Evolutionary conservation across 2,329 filamentous ascomycete species (phyloP).

Genomic region (Parastagonospora nodorum): DNA sequence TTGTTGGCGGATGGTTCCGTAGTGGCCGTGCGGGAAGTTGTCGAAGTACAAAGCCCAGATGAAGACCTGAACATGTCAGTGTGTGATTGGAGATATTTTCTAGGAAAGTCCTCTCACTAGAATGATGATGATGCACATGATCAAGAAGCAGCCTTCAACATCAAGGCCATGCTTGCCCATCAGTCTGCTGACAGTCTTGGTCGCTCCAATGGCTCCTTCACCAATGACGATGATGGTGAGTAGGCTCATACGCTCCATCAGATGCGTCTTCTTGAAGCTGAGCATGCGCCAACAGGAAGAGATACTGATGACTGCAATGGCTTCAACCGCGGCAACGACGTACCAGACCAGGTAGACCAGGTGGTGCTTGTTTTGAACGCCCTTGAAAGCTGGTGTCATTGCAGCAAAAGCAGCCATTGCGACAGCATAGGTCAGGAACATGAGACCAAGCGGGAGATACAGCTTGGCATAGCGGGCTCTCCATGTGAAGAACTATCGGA

Average conservation of each 20-base stretch:
- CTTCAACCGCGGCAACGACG: constrained; percentile 58
- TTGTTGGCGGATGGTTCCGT: constrained; percentile 63
- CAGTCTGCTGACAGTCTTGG: constrained; percentile 55
- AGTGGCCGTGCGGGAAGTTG: constrained; percentile 56
- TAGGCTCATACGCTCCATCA: constrained; percentile 67
- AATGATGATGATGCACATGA: constrained; percentile 45
- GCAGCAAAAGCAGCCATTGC: constrained; percentile 36
- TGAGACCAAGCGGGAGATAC: constrained; percentile 40
- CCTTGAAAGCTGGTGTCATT: constrained; percentile 42
- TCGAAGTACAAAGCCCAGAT: constrained; percentile 69
- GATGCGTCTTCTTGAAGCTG: constrained; percentile 65
- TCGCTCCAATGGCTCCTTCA: constrained; percentile 67
- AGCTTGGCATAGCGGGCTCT: constrained; percentile 38
- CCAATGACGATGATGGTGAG: constrained; percentile 70
- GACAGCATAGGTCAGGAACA: constrained; percentile 34
- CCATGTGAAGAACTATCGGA: constrained; percentile 32
- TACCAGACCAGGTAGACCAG: constrained; percentile 45
- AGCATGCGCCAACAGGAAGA: constrained; percentile 62
- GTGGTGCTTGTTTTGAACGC: constrained; percentile 12
- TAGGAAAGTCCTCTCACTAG: constrained; percentile 28
- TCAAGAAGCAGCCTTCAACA: constrained; percentile 39
- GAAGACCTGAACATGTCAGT: constrained; percentile 47
- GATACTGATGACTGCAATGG: constrained; percentile 56
- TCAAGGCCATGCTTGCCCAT: constrained; percentile 46
- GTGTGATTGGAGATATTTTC: not conserved